These are phyloP conservation scores for Cercospora zeina DNA, from an alignment of 2,329 filamentous ascomycete genomes.

Conservation along the genomic window DNA sequence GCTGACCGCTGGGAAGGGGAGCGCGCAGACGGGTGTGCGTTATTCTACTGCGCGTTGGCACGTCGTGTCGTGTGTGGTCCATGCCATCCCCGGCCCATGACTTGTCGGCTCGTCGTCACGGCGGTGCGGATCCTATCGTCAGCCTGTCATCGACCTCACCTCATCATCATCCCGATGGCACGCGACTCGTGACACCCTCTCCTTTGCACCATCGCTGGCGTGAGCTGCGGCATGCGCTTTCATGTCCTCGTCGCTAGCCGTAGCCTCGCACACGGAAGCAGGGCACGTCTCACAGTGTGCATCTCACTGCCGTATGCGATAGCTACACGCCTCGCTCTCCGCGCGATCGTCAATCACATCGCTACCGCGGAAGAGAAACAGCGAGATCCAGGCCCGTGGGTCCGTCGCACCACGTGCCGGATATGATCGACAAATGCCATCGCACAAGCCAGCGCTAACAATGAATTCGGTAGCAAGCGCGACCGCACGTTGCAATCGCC, in stretches of 20 bases:
- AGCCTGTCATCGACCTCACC: constrained; percentile 13
- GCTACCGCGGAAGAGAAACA: not conserved
- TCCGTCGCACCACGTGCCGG: not conserved
- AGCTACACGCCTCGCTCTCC: not conserved
- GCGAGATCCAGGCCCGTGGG: not conserved
- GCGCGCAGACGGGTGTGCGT: not conserved
- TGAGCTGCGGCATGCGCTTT: not conserved
- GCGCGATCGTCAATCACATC: not conserved
- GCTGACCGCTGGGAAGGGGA: constrained; percentile 7
- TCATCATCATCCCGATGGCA: constrained; percentile 1
- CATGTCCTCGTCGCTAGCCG: not conserved
- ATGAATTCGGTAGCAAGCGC: not conserved
- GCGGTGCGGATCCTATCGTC: constrained; percentile 2
- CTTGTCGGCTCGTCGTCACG: constrained; percentile 4
- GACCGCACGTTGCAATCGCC: not conserved
- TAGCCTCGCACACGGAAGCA: not conserved
- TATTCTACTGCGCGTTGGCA: not conserved
- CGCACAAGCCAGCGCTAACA: not conserved
- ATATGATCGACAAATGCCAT: constrained; percentile 1
- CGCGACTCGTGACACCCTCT: constrained; percentile 1
- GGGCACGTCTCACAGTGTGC: not conserved
- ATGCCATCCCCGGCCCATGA: constrained; percentile 1
- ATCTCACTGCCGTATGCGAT: not conserved
- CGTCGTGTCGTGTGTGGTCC: no score
- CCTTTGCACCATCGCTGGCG: no score